Base-by-base conservation (phyloP, 805 yeast species). In the Kuraishia piskuri region DNA sequence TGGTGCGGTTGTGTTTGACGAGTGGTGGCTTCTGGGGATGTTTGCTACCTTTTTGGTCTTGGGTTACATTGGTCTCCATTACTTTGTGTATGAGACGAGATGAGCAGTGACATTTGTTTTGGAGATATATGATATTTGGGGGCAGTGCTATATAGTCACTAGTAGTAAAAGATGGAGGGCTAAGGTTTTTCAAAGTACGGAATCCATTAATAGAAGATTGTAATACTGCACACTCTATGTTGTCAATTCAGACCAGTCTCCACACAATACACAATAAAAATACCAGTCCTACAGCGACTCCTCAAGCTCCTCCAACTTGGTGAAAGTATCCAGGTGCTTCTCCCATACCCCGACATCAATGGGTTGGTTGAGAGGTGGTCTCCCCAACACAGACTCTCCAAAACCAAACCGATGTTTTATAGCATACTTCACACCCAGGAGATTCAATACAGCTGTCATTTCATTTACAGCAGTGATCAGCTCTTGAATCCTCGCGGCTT, bases 51-150 rank as follows among this genome's bases (percentile, higher is more conserved):
- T 90, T 66, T 66, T 87, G 40, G 60, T 80, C 5, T 57, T 82
- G 1, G 98, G 97, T 0, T 94, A 90, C 62, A 55, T 84, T 10
- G 85, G 90, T 37, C 76, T 92, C 58, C 87, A 87, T 62, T 74
- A 70, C 54, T 82, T 80, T 58, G 87, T 95, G 2, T 77, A 87
- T 36, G 99, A 94, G 68, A 80, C 78, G 57, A 76, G 94, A 57
- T 88, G 66, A 57, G 5, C 22, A 37, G n/a, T n/a, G n/a, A n/a
- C n/a, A n/a, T 5, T 19, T 19, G 24, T 20, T 22, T 23, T 10
- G n/a, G n/a, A n/a, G n/a, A n/a, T n/a, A n/a, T n/a, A n/a, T n/a
- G n/a, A n/a, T n/a, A n/a, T n/a, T n/a, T n/a, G n/a, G n/a, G n/a
- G n/a, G n/a, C n/a, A n/a, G n/a, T n/a, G n/a, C n/a, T n/a, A n/a